Base-by-base conservation (phyloP, 2,329 filamentous ascomycete genomes). In the Pseudogymnoascus sp. region DNA sequence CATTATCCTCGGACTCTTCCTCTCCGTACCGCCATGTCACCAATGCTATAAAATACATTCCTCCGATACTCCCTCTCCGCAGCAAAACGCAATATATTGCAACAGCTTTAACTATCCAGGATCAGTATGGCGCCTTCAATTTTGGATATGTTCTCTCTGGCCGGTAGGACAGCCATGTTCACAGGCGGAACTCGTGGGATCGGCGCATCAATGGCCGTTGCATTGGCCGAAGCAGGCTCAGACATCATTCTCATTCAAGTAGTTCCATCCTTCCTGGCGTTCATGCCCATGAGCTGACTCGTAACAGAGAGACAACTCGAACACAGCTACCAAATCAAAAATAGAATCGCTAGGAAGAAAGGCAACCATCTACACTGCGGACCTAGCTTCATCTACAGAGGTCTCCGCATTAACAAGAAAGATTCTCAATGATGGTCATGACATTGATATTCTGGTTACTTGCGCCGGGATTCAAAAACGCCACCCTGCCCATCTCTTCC, bases 401-500 rank as follows among this genome's bases (percentile, higher is more conserved):
- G 84, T 91, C 62, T 75, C 80, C 18, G 73, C 31, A 34, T 34
- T 34, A 34, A 34, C 31, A 11, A 34, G 11, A 9, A 34, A 34
- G 31, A 34, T 34, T 34, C 31, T 34, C 11, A 8, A 34, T 34
- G 31, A 34, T 11, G 31, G 31, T 34, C 31, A 34, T 34, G 31
- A 34, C 31, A 34, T 34, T 34, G 31, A 34, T 34, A 8, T 34
- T 9, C 11, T 34, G 8, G 31, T 34, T 34, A 34, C 31, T 34
- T 34, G 31, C 31, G 31, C 31, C 31, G 31, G 31, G 8, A 34
- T 34, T 72, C 91, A 96, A 75, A 82, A 86, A 66, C 82, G 91
- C 14, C 89, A 95, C 74, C 84, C 89, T 0, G 85, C 87, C 49
- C 85, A 91, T 69, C 75, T 82, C 64, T 96, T 96, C 72, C 91